These are phyloP conservation scores for Beauveria pseudobassiana DNA, from an alignment of 2,329 filamentous ascomycete species.

Conservation along the genomic window DNA sequence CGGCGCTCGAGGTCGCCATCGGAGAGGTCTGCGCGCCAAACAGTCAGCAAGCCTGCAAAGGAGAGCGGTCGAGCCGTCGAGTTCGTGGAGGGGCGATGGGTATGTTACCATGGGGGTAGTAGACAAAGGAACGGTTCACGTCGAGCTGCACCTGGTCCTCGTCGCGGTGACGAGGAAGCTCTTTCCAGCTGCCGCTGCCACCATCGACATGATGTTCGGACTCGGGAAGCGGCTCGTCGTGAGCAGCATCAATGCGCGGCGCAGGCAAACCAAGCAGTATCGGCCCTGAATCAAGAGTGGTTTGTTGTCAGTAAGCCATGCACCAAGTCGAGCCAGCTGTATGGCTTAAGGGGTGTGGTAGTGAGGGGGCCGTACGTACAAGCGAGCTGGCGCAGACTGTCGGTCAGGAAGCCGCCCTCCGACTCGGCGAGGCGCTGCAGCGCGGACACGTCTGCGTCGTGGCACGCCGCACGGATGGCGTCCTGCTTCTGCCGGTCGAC, in stretches of 20 bases:
- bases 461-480: conserved; percentile 50
- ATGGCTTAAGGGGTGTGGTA: neutral
- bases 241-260: conserved; percentile 8
- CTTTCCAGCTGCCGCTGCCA: conserved; percentile 40
- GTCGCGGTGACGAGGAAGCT: conserved; percentile 70
- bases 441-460: conserved; percentile 44
- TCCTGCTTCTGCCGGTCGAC: conserved; percentile 22
- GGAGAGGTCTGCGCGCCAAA: conserved; percentile 48
- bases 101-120: conserved; percentile 73
- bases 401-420: conserved; percentile 58
- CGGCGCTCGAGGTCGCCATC: conserved; percentile 60
- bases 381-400: conserved; percentile 61
- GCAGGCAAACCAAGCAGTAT: conserved; percentile 11
- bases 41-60: no score
- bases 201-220: conserved; percentile 15
- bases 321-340: neutral
- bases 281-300: conserved; percentile 10
- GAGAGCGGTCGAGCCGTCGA: no score
- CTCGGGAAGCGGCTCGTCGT: conserved; percentile 12
- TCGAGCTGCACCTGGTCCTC: conserved; percentile 89
- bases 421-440: conserved; percentile 54
- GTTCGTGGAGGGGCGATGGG: no score
- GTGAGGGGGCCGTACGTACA: conserved; percentile 48
- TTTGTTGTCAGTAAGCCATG: neutral
- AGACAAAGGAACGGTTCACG: conserved; percentile 93